A percentile compares a stretch with the other conserved stretches of the same genome.
These are phyloP conservation scores for Porcisia deanei DNA, from an alignment of 208 protist genomes.

Conservation along the genomic window DNA sequence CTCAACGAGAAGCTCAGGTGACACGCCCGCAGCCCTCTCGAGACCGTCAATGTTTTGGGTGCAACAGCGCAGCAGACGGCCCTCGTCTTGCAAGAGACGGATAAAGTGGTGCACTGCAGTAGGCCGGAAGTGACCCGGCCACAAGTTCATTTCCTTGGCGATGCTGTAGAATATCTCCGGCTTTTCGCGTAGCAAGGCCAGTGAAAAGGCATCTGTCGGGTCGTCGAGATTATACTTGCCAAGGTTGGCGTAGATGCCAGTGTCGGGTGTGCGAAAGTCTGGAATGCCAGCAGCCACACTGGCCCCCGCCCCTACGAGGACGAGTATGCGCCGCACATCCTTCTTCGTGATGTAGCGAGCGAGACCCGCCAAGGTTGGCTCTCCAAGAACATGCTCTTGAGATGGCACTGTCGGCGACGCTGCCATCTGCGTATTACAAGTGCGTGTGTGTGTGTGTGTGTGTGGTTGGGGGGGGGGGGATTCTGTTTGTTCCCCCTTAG, in stretches of 20 bases:
- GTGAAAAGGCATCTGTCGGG: constrained; percentile 89
- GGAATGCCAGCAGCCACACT: constrained; percentile 94
- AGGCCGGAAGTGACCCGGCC: constrained; percentile 78
- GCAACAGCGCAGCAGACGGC: constrained; percentile 91
- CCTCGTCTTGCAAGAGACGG: constrained; percentile 89
- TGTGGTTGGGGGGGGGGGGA: not conserved
- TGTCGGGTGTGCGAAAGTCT: constrained; percentile 93
- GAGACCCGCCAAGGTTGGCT: constrained; percentile 52
- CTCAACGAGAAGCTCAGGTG: constrained; percentile 88
- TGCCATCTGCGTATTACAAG: not conserved
- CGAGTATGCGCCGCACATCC: constrained; percentile 83
- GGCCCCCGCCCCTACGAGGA: constrained; percentile 91
- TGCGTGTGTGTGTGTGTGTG: not conserved
- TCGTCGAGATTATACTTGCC: constrained; percentile 91
- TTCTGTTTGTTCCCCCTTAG: not conserved
- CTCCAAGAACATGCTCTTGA: constrained; percentile 49
- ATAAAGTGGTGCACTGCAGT: constrained; percentile 95
- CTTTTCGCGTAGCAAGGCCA: constrained; percentile 83
- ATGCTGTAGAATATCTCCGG: constrained; percentile 93
- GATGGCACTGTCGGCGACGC: not conserved
- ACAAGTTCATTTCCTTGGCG: constrained; percentile 85
- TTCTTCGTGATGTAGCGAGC: constrained; percentile 65
- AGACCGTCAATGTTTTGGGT: constrained; percentile 98
- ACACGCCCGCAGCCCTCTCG: constrained; percentile 84
- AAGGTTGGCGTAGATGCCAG: constrained; percentile 92